A percentile compares a stretch with the other conserved stretches of the same genome.
These are phyloP conservation scores for Geranomyces michiganensis DNA, from an alignment of 192 early-diverging fungal genomes.

Conservation along the genomic window DNA sequence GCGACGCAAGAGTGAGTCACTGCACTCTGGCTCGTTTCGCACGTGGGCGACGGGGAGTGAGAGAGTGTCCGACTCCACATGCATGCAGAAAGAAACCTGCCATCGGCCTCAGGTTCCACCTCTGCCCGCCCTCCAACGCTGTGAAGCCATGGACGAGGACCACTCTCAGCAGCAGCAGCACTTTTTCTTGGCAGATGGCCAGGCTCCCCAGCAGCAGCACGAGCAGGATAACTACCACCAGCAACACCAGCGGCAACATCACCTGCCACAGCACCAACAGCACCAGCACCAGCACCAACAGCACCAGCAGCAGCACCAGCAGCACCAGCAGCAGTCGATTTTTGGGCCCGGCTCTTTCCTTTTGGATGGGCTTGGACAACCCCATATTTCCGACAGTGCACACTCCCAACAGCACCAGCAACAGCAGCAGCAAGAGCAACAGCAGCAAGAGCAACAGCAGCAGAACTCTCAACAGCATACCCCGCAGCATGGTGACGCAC, in stretches of 20 bases:
- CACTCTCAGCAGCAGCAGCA: conserved; percentile 2
- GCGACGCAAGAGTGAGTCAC: too few relatives aligned
- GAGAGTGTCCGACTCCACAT: too few relatives aligned
- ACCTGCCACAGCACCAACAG: background rate
- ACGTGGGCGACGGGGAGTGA: too few relatives aligned
- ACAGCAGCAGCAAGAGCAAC: conserved; percentile 8
- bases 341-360: too few relatives aligned
- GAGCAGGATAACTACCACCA: background rate
- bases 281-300: conserved; percentile 6
- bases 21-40: too few relatives aligned
- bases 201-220: background rate
- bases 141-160: too few relatives aligned
- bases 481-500: background rate
- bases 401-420: background rate
- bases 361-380: too few relatives aligned
- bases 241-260: background rate
- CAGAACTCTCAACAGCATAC: background rate
- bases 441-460: conserved; percentile 7
- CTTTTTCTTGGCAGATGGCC: background rate
- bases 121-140: too few relatives aligned
- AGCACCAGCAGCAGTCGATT: background rate
- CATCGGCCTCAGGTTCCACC: too few relatives aligned
- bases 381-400: too few relatives aligned
- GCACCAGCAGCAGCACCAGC: background rate
- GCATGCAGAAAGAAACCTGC: too few relatives aligned